phyloP scores from a whole-genome alignment of 768 basidiomycete species.

The Boletus sp. region DNA sequence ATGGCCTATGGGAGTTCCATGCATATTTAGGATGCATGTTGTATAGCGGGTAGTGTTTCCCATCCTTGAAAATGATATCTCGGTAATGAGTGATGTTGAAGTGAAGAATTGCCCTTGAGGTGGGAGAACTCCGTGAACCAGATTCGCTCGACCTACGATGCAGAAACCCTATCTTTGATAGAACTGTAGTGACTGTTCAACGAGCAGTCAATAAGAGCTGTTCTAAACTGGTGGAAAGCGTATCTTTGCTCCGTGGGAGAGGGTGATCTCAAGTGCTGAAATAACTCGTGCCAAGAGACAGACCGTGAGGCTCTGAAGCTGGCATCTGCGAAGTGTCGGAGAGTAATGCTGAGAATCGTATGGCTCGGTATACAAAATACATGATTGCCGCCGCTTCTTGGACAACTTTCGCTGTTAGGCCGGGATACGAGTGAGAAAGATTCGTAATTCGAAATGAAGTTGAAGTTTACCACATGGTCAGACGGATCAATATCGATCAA shows the following conservation, averaged over 20 bases:
- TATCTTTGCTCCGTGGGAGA: not conserved
- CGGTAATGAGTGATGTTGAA: not conserved
- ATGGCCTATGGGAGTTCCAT: not conserved
- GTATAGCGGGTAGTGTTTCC: not conserved
- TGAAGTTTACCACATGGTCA: not conserved
- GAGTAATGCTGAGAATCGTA: no score
- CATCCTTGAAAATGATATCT: not conserved
- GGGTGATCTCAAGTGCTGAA: not conserved
- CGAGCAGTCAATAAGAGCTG: not conserved
- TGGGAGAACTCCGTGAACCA: not conserved
- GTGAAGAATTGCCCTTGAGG: not conserved
- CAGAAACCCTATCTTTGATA: not conserved
- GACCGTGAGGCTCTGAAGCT: not conserved
- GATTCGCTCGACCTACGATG: not conserved
- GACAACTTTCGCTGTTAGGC: not conserved
- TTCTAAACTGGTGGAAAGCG: no score
- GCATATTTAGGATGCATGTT: not conserved
- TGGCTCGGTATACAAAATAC: not conserved
- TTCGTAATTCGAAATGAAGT: not conserved
- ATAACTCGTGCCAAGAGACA: not conserved
- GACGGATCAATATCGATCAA: not conserved
- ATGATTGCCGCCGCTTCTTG: not conserved
- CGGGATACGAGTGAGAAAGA: not conserved
- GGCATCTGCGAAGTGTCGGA: not conserved
- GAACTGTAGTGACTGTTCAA: not conserved